Percentiles rank a stretch among this genome's conserved stretches.
Conservation (phyloP, 148 eudicot species). For the Persicaria maculosa region DNA sequence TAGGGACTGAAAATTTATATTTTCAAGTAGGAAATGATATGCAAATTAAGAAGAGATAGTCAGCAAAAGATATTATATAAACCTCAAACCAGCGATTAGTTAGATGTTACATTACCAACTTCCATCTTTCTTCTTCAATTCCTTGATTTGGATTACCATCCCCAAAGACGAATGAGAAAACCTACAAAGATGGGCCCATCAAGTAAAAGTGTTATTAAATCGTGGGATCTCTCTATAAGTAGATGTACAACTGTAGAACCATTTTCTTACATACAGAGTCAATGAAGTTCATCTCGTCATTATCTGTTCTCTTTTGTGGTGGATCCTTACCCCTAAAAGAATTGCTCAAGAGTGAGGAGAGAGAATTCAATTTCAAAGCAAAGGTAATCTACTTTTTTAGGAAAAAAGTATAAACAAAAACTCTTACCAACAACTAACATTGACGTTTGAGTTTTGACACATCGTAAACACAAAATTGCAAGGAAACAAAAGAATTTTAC, state of each 20-base stretch:
- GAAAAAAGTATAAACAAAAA: neutral
- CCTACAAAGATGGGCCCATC: slow-evolving; percentile 31
- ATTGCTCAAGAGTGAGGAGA: slow-evolving; percentile 6
- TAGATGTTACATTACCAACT: slow-evolving; percentile 70
- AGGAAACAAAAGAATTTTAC: too few species aligned
- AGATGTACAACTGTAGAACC: neutral
- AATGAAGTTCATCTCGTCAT: slow-evolving; percentile 69
- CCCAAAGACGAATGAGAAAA: slow-evolving; percentile 93
- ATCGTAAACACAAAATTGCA: neutral
- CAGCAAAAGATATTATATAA: neutral
- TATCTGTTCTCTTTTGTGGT: slow-evolving; percentile 34
- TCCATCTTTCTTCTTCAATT: slow-evolving; percentile 98
- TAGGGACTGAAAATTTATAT: neutral
- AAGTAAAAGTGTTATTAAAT: slow-evolving; percentile 14
- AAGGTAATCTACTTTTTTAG: neutral
- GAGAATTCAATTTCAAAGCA: neutral
- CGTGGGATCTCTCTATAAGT: slow-evolving; percentile 5
- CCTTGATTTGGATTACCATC: slow-evolving; percentile 99
- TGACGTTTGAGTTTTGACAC: neutral
- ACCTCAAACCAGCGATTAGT: neutral
- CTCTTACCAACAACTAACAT: neutral
- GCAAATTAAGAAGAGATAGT: neutral
- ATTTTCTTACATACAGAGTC: slow-evolving; percentile 58
- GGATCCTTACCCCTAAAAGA: slow-evolving; percentile 85
- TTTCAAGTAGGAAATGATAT: neutral